Conservation (phyloP, 768 basidiomycete species). For the Agrocybe pediades region DNA sequence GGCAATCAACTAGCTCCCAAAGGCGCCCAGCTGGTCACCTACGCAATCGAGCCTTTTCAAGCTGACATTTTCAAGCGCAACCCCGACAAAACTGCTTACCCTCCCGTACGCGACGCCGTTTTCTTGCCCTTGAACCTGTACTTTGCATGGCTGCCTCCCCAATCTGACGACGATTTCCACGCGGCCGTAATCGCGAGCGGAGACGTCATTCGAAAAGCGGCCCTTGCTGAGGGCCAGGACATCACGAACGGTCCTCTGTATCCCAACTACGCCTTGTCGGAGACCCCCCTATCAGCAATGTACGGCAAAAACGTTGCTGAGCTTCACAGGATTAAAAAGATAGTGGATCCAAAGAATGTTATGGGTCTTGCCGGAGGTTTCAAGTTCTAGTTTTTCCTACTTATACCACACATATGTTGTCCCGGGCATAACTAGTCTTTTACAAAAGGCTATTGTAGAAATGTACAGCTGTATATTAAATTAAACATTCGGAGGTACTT, state of each 20-base stretch:
- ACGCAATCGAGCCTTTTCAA: constrained; percentile 56
- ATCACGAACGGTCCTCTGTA: constrained; percentile 45
- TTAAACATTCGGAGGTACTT: background rate
- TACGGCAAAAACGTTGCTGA: constrained; percentile 50
- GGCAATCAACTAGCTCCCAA: constrained; percentile 28
- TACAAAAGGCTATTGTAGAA: background rate
- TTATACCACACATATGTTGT: too few relatives aligned
- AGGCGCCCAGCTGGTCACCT: constrained; percentile 35
- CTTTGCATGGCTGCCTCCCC: constrained; percentile 44
- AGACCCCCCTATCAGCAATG: constrained; percentile 50
- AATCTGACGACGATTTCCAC: constrained; percentile 41
- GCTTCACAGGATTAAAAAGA: constrained; percentile 40
- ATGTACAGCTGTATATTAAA: background rate
- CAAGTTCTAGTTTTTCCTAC: constrained; percentile 41
- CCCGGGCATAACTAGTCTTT: too few relatives aligned
- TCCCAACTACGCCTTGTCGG: constrained; percentile 59
- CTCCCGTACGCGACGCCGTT: constrained; percentile 36
- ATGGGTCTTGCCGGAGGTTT: constrained; percentile 73
- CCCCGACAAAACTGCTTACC: constrained; percentile 45
- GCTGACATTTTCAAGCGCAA: constrained; percentile 39
- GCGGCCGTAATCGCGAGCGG: constrained; percentile 31
- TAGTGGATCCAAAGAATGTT: constrained; percentile 56
- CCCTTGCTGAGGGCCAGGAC: constrained; percentile 39
- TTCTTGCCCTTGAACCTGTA: constrained; percentile 49
- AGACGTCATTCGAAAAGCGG: constrained; percentile 30